Evolutionary conservation across 2,329 filamentous ascomycete species (phyloP), one percentile per base, ranked within the genome.

Genomic region (Mycogone perniciosa): DNA sequence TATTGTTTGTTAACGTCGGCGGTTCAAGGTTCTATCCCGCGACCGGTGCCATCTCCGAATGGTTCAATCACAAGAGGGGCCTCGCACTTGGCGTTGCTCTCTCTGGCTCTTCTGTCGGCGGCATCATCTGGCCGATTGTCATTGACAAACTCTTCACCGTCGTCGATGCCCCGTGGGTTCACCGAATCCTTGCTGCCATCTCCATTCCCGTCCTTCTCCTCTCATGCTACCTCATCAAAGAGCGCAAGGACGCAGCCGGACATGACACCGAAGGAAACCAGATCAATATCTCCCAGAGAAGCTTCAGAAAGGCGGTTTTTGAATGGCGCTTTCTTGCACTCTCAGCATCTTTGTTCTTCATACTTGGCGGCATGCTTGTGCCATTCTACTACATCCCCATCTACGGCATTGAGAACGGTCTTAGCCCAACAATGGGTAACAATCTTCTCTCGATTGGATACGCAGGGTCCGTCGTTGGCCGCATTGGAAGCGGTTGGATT

Each of bases 371-470:
- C 8, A 59, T 65, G 57, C 56, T 63, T 7, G 54, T 67, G 2
- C 64, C 64, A 0, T 67, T 63, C 46, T 58, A 58, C 42, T 66
- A 59, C 54, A 62, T 67, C 6, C 75, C 79, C 48, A 65, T 76
- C 5, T 85, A 77, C 60, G 80, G 78, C 5, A 65, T 75, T 5
- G 63, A 72, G 0, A 65, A 70, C 1, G 64, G 67, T 7, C 72
- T 82, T 39, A 72, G 74, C 2, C 65, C 64, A 13, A 66, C 72
- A 20, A 67, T 81, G 8, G 74, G 77, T 2, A 83, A 84, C 65
- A 84, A 83, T 57, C 71, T 85, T 34, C 69, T 85, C 5, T 71
- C 81, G 7, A 77, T 86, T 54, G 72, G 84, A 57, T 85, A 85
- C 59, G 74, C 75, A 0, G 78, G 79, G 9, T 79, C 76, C 1